Evolutionary conservation across 768 basidiomycete species (phyloP).

Genomic region (Boletus coccyginus): DNA sequence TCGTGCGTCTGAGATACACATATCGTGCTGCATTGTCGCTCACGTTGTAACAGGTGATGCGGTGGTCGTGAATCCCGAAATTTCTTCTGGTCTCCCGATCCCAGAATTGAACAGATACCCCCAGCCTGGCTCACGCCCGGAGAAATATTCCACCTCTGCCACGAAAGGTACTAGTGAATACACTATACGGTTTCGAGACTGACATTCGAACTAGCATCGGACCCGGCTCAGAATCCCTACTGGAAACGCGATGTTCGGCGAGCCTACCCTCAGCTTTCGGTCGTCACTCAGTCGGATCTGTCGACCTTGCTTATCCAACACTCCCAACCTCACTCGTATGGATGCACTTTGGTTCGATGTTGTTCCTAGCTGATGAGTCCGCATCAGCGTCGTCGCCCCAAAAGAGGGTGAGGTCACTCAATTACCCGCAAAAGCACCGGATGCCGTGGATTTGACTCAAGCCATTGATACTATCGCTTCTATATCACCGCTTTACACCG

Average conservation of each 20-base stretch:
- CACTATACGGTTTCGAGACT: slow-evolving; percentile 4
- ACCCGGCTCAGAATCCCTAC: slow-evolving; percentile 88
- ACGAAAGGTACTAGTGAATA: slow-evolving; percentile 61
- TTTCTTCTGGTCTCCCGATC: slow-evolving; percentile 86
- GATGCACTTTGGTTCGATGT: slow-evolving; percentile 11
- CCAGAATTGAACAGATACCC: slow-evolving; percentile 73
- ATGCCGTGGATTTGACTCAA: slow-evolving; percentile 60
- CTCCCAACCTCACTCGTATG: slow-evolving; percentile 63
- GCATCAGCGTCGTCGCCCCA: slow-evolving; percentile 53
- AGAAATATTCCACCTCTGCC: slow-evolving; percentile 83
- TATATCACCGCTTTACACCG: slow-evolving; percentile 54
- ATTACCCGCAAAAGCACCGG: slow-evolving; percentile 44
- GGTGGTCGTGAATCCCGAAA: slow-evolving; percentile 82
- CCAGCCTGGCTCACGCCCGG: slow-evolving; percentile 84
- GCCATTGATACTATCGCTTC: slow-evolving; percentile 69
- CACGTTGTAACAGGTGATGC: slow-evolving; percentile 61
- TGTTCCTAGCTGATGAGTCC: slow-evolving; percentile 10
- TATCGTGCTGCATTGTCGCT: not conserved
- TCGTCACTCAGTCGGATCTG: slow-evolving; percentile 81
- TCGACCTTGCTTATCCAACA: slow-evolving; percentile 81
- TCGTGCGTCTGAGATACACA: slow-evolving; percentile 47
- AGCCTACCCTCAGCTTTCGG: slow-evolving; percentile 87
- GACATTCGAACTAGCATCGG: slow-evolving; percentile 57
- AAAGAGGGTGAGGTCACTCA: slow-evolving; percentile 37
- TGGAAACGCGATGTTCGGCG: slow-evolving; percentile 95